Evolutionary conservation across 2,329 filamentous ascomycete species (phyloP).

Genomic region (Botrytis elliptica): DNA sequence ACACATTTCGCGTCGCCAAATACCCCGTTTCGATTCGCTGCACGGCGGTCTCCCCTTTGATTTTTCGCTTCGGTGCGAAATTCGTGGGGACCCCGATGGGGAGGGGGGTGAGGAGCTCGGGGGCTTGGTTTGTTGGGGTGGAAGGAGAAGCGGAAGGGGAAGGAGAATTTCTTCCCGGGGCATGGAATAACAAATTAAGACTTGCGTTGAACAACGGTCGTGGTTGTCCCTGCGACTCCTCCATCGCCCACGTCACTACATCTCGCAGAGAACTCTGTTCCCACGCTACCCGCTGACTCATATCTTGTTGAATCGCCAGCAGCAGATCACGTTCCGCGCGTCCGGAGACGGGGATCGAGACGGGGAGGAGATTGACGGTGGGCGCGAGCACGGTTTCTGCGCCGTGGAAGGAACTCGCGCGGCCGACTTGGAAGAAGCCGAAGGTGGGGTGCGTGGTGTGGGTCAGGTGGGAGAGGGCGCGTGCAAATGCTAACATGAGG

Average conservation of each 20-base stretch:
- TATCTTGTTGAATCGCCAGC: background rate
- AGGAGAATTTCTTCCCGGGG: background rate
- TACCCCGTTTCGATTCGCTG: background rate
- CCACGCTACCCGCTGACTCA: background rate
- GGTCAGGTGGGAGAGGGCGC: background rate
- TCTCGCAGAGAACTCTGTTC: background rate
- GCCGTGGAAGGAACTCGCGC: background rate
- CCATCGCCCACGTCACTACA: background rate
- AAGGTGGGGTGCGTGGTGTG: background rate
- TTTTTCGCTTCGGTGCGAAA: background rate
- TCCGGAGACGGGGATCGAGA: background rate
- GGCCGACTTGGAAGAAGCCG: slow-evolving; percentile 14
- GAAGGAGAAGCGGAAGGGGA: no score
- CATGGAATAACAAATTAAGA: slow-evolving; percentile 7
- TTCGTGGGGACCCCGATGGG: background rate
- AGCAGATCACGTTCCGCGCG: background rate
- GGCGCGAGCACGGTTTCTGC: background rate
- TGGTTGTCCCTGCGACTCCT: no score
- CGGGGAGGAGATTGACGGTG: background rate
- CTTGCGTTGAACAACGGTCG: background rate
- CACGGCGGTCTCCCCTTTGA: background rate
- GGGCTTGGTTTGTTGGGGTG: no score
- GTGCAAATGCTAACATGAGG: slow-evolving; percentile 2
- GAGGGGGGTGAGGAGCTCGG: background rate
- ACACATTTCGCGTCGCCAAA: background rate